These are phyloP conservation scores for Phytopythium vexans DNA, from an alignment of 352 stramenopile species.

Conservation along the genomic window DNA sequence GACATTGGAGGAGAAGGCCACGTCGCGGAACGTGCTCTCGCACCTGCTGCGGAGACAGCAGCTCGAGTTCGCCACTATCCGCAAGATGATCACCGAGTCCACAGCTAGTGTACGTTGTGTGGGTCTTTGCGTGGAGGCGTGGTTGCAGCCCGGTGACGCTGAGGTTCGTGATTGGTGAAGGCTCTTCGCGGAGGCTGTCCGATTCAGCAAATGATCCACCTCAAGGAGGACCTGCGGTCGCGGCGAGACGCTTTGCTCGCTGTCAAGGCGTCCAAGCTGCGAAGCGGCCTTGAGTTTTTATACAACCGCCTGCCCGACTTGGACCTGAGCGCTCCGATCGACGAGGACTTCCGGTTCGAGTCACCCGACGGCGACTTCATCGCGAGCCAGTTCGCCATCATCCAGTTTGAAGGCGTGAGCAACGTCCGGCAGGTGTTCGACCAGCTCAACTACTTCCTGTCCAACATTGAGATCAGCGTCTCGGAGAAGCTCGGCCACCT, in stretches of 20 bases:
- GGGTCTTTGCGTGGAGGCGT: neutral
- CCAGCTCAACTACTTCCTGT: conserved; percentile 26
- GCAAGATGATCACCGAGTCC: conserved; percentile 22
- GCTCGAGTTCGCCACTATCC: conserved; percentile 22
- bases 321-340: conserved; percentile 19
- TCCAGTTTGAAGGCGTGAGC: conserved; percentile 23
- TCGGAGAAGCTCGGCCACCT: conserved; percentile 33
- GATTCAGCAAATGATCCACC: conserved; percentile 20
- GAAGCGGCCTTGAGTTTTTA: conserved; percentile 16
- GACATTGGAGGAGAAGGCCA: conserved; percentile 2
- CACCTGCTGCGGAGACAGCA: conserved; percentile 26
- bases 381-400: conserved; percentile 23
- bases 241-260: conserved; percentile 9
- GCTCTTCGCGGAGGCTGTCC: conserved; percentile 26
- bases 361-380: conserved; percentile 20
- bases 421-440: conserved; percentile 35
- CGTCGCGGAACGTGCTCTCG: conserved; percentile 21
- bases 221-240: conserved; percentile 12
- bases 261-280: conserved; percentile 20
- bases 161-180: conserved; percentile 1
- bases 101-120: conserved; percentile 20
- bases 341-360: conserved; percentile 29
- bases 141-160: neutral
- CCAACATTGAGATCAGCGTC: conserved; percentile 40
- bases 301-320: conserved; percentile 11